Conservation (phyloP, 2,329 filamentous ascomycete genomes). For the Exserohilum turcica region DNA sequence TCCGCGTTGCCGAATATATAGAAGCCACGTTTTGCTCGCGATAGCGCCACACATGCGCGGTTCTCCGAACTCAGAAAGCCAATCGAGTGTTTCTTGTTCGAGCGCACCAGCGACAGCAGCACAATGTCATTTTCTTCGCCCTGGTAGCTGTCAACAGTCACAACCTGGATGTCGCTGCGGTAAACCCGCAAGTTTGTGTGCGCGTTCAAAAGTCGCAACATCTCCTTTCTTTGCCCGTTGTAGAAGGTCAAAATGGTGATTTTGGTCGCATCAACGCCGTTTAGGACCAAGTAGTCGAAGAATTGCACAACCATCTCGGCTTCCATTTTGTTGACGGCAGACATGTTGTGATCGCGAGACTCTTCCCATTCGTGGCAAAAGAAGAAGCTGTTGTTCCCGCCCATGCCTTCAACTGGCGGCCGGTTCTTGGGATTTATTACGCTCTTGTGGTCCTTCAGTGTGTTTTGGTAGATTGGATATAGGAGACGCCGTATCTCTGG, state of each 20-base stretch:
- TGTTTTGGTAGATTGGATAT: slow-evolving; percentile 63
- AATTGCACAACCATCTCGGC: slow-evolving; percentile 77
- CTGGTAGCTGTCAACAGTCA: slow-evolving; percentile 87
- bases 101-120: slow-evolving; percentile 79
- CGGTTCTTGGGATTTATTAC: slow-evolving; percentile 56
- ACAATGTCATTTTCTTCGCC: slow-evolving; percentile 85
- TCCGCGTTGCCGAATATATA: slow-evolving; percentile 82
- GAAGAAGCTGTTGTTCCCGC: slow-evolving; percentile 63
- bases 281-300: slow-evolving; percentile 71
- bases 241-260: slow-evolving; percentile 90
- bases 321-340: slow-evolving; percentile 72
- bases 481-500: slow-evolving; percentile 68
- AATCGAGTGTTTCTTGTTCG: slow-evolving; percentile 61
- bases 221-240: slow-evolving; percentile 74
- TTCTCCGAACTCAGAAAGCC: slow-evolving; percentile 76
- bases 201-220: slow-evolving; percentile 58
- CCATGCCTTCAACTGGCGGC: slow-evolving; percentile 66
- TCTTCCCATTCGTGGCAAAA: slow-evolving; percentile 71
- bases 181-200: slow-evolving; percentile 49
- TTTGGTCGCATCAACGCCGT: slow-evolving; percentile 62
- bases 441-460: slow-evolving; percentile 62
- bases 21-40: slow-evolving; percentile 76
- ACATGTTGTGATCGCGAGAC: slow-evolving; percentile 64
- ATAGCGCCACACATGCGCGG: slow-evolving; percentile 66
- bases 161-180: slow-evolving; percentile 60